Percentiles rank a stretch among this genome's conserved stretches.
Evolutionary conservation across 805 yeast genomes (phyloP).

Genomic region (Nakazawaea ambrosiae): DNA sequence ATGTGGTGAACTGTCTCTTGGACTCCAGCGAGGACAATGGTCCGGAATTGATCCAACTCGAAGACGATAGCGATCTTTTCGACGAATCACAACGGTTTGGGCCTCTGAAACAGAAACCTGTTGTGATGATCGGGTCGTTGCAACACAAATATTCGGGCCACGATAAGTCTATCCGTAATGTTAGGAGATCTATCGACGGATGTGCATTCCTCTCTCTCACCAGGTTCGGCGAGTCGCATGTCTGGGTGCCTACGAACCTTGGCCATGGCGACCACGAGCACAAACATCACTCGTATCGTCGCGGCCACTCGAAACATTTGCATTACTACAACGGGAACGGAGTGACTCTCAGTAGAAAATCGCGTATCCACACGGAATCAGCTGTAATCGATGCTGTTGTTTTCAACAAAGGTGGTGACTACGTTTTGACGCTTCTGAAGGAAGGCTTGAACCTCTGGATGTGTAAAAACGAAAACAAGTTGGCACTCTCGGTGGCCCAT

Average conservation of each 20-base stretch:
- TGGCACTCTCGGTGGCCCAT: slow-evolving; percentile 3
- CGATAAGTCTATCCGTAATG: slow-evolving; percentile 63
- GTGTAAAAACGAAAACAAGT: slow-evolving; percentile 27
- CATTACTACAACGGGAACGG: slow-evolving; percentile 8
- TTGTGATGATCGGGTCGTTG: slow-evolving; percentile 22
- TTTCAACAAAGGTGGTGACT: slow-evolving; percentile 35
- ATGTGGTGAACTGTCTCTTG: slow-evolving; percentile 19
- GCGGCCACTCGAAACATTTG: slow-evolving; percentile 3
- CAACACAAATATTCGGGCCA: slow-evolving; percentile 76
- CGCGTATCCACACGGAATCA: slow-evolving; percentile 32
- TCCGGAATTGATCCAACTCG: background rate
- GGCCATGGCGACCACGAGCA: slow-evolving; percentile 7
- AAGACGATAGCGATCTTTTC: background rate
- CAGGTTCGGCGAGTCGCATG: slow-evolving; percentile 52
- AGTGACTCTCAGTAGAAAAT: slow-evolving; percentile 25
- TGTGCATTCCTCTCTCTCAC: slow-evolving; percentile 50
- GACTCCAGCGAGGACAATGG: too few relatives aligned
- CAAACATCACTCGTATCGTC: background rate
- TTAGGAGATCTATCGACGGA: slow-evolving; percentile 65
- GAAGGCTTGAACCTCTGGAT: slow-evolving; percentile 53
- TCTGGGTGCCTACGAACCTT: slow-evolving; percentile 46
- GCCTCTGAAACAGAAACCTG: background rate
- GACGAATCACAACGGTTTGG: background rate
- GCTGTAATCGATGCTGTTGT: slow-evolving; percentile 44
- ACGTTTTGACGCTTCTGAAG: slow-evolving; percentile 38